Base-by-base conservation (phyloP, 2,329 filamentous ascomycete genomes). In the Magnaporthiopsis poae region DNA sequence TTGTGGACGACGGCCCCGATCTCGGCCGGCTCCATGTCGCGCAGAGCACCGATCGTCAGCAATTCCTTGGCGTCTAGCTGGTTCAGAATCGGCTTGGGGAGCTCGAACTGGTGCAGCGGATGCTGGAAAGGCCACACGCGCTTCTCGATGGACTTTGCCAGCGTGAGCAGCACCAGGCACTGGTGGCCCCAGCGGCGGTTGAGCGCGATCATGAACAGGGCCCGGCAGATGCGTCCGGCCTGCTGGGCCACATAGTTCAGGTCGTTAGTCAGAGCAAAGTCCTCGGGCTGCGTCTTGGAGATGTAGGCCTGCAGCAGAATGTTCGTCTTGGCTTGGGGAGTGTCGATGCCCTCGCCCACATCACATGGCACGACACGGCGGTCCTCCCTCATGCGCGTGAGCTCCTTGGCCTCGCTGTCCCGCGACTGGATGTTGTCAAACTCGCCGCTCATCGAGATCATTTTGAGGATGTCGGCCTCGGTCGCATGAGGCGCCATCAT, bases 121-220 rank as follows among this genome's bases (percentile, higher is more conserved):
- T 99, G 95, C 74, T 96, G 89, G 72, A 92, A 96, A 0, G 93
- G 88, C 95, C 95, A 99, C 13, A 96, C 88, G 67, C 92, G 89
- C 78, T 92, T 96, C 78, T 99, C 96, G 66, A 99, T 97, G 0
- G 95, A 96, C 78, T 98, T 98, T 77, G 93, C 96, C 69, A 99
- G 82, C 0, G 92, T 96, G 61, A 99, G 80, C 39, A 99, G 80
- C 0, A 98, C 92, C 59, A 96, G 82, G 71, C 96, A 99, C 76
- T 98, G 92, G 72, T 96, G 90, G 0, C 96, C 95, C 95, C 95
- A 99, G 71, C 92, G 86, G 68, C 95, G 85, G 76, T 98, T 98
- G 65, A 99, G 81, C 1, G 95, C 94, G 72, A 99, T 94, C 92
- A 98, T 96, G 77, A 99, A 99, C 21, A 99, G 79, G 2, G 96